Conservation (phyloP, 768 basidiomycete species). For the Strobilomyces dryophilus region DNA sequence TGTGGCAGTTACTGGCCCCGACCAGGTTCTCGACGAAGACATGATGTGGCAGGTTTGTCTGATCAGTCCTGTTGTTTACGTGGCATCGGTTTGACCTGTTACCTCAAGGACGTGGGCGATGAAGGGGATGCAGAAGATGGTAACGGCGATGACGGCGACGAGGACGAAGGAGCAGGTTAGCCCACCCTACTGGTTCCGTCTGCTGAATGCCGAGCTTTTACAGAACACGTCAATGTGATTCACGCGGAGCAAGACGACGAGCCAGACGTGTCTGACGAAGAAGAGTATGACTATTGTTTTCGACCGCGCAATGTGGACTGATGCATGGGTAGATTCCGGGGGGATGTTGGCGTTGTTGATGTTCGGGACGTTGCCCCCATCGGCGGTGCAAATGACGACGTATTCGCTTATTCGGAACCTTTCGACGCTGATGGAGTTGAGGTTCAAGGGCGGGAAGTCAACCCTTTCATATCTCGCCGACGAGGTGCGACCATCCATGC, state of each 20-base stretch:
- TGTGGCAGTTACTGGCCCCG: constrained; percentile 48
- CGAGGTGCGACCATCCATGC: constrained; percentile 34
- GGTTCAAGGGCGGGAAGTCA: constrained; percentile 39
- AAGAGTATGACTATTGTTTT: constrained; percentile 44
- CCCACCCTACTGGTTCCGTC: background rate
- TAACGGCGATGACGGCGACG: constrained; percentile 54
- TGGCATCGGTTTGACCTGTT: constrained; percentile 9
- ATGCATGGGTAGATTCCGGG: constrained; percentile 33
- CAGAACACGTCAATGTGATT: constrained; percentile 54
- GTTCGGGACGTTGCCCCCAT: constrained; percentile 29
- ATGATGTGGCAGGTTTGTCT: constrained; percentile 55
- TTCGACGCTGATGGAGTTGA: constrained; percentile 44
- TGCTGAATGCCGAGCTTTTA: constrained; percentile 7
- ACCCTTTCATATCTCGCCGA: constrained; percentile 49
- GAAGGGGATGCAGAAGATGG: constrained; percentile 55
- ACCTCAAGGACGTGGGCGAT: constrained; percentile 49
- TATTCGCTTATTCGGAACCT: constrained; percentile 53
- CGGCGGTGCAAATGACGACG: constrained; percentile 38
- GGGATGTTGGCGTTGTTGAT: constrained; percentile 38
- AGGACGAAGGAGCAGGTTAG: constrained; percentile 22
- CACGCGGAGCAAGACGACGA: constrained; percentile 60
- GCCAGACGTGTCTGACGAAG: constrained; percentile 64
- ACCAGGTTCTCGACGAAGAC: constrained; percentile 46
- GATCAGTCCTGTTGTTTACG: background rate
- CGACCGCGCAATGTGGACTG: constrained; percentile 7